These are phyloP conservation scores for Telopea speciosissima DNA, from an alignment of 177 flowering plant genomes.

Conservation along the genomic window DNA sequence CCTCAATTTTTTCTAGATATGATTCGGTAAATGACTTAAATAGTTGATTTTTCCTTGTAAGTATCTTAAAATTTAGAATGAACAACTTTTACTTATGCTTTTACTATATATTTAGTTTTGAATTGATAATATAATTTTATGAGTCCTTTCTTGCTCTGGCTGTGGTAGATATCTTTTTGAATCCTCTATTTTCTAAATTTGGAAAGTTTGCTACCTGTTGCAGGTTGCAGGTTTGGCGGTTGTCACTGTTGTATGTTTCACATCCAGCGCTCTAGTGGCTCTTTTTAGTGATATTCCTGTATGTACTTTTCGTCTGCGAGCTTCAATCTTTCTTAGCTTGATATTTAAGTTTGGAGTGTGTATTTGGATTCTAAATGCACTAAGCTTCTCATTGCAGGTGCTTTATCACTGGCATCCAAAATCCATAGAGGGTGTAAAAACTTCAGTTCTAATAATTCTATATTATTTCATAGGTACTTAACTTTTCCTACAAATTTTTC, in stretches of 20 bases:
- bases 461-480: constrained; percentile 78
- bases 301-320: constrained; percentile 24
- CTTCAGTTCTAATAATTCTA: constrained; percentile 46
- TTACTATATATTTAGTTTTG: not conserved
- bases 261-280: constrained; percentile 64
- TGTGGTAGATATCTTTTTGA: not conserved
- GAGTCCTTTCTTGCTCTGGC: not conserved
- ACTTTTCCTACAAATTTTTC: constrained; percentile 2
- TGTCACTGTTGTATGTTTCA: constrained; percentile 74
- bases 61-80: not conserved
- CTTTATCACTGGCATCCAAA: constrained; percentile 45
- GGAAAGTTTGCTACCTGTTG: constrained; percentile 9
- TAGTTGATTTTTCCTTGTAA: not conserved
- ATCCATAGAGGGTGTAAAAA: constrained; percentile 24
- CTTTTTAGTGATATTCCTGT: constrained; percentile 73
- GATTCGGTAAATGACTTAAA: not conserved
- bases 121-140: not conserved
- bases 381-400: constrained; percentile 38
- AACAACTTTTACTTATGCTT: not conserved
- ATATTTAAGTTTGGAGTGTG: not conserved
- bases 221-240: constrained; percentile 85
- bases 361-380: not conserved
- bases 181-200: not conserved
- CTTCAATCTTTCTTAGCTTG: not conserved
- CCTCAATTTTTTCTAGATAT: not conserved